These are phyloP conservation scores for Populus hybrid DNA, from an alignment of 441 rosid genomes.

Conservation along the genomic window DNA sequence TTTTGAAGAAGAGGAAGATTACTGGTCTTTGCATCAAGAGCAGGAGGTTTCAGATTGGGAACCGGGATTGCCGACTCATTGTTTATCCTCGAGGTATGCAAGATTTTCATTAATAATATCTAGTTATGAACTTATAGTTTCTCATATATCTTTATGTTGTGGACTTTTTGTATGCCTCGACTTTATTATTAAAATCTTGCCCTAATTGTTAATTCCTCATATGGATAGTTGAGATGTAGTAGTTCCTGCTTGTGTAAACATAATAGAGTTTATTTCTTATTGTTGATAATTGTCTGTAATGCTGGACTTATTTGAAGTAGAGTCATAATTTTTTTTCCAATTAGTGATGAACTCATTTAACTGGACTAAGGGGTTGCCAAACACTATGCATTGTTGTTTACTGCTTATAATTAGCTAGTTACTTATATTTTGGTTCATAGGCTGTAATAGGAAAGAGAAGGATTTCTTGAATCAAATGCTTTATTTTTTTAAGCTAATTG, in stretches of 20 bases:
- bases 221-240: constrained; percentile 7
- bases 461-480: background rate
- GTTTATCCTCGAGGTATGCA: constrained; percentile 98
- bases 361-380: constrained; percentile 7
- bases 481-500: background rate
- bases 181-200: constrained; percentile 9
- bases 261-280: background rate
- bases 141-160: background rate
- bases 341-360: constrained; percentile 17
- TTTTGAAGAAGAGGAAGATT: constrained; percentile 94
- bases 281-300: constrained; percentile 10
- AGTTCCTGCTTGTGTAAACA: constrained; percentile 7
- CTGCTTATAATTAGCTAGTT: constrained; percentile 2
- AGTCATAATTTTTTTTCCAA: constrained; percentile 7
- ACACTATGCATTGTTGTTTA: constrained; percentile 5
- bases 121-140: background rate
- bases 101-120: background rate
- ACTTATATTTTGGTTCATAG: background rate
- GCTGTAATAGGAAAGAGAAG: background rate
- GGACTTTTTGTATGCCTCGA: background rate
- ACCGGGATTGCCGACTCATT: constrained; percentile 94
- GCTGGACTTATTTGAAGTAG: constrained; percentile 7
- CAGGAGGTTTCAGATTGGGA: constrained; percentile 98
- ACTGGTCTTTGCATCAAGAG: constrained; percentile 99
- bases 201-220: background rate